A percentile compares a stretch with the other conserved stretches of the same genome.
Evolutionary conservation across 345 rosid species (phyloP).

Genomic region (Citrus inodora): DNA sequence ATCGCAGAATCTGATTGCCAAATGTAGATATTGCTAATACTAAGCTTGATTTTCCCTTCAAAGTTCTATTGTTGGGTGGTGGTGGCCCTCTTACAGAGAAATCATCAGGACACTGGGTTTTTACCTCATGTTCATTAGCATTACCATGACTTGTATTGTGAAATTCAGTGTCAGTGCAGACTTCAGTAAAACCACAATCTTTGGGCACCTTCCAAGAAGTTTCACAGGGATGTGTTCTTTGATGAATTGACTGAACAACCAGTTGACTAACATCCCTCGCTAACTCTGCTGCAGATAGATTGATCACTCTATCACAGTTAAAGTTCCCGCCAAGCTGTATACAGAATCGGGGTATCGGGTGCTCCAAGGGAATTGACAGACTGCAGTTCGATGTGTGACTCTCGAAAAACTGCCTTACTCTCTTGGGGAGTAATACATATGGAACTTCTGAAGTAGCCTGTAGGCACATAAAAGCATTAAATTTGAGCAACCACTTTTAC

Average conservation of each 20-base stretch:
- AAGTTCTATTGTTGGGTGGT: slow-evolving; percentile 40
- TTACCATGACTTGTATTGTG: slow-evolving; percentile 18
- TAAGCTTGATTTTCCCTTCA: slow-evolving; percentile 72
- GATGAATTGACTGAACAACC: slow-evolving; percentile 67
- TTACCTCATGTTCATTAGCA: slow-evolving; percentile 24
- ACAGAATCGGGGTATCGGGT: slow-evolving; percentile 55
- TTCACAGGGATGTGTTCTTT: slow-evolving; percentile 43
- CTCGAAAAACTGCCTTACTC: slow-evolving; percentile 68
- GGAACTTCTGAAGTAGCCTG: slow-evolving; percentile 94
- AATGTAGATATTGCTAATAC: slow-evolving; percentile 65
- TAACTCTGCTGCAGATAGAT: slow-evolving; percentile 59
- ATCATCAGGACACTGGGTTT: slow-evolving; percentile 32
- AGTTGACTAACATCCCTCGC: slow-evolving; percentile 59
- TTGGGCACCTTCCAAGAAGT: slow-evolving; percentile 24
- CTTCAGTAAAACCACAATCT: slow-evolving; percentile 26
- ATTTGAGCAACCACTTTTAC: slow-evolving; percentile 1
- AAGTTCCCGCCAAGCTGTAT: slow-evolving; percentile 50
- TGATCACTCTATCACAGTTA: slow-evolving; percentile 53
- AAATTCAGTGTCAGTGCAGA: slow-evolving; percentile 18
- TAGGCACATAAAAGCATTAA: slow-evolving; percentile 14
- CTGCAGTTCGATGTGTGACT: slow-evolving; percentile 40
- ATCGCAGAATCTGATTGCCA: slow-evolving; percentile 83
- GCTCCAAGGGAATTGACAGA: slow-evolving; percentile 40
- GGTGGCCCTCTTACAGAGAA: slow-evolving; percentile 34
- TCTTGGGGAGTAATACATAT: slow-evolving; percentile 48